A percentile compares a stretch with the other conserved stretches of the same genome.
Conservation (phyloP, 441 rosid species). For the Populus hybrid region DNA sequence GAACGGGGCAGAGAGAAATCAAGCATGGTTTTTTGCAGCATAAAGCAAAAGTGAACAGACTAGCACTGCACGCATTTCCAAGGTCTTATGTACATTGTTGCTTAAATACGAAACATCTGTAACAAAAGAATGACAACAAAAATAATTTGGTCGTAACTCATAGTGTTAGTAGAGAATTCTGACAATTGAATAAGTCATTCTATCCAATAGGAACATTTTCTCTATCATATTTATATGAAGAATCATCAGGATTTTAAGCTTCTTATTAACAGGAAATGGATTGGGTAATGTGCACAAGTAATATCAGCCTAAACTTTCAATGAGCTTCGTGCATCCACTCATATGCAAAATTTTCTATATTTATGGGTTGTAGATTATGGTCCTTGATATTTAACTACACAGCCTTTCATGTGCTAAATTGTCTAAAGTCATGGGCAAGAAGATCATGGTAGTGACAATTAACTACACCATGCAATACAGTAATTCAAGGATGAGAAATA, state of each 20-base stretch:
- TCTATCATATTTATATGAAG: neutral
- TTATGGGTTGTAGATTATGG: too few relatives aligned
- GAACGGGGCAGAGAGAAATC: neutral
- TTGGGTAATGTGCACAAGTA: too few relatives aligned
- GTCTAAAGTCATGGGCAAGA: neutral
- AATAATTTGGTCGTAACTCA: neutral
- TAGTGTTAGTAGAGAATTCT: neutral
- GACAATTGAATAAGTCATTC: neutral
- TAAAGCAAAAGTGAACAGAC: neutral
- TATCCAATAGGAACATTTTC: neutral
- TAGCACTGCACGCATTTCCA: neutral
- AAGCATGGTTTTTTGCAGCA: neutral
- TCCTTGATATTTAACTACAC: neutral
- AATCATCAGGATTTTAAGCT: neutral
- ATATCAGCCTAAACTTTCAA: too few relatives aligned
- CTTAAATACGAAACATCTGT: neutral
- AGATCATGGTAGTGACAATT: neutral
- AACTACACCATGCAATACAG: neutral
- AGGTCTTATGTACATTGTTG: neutral
- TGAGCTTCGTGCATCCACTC: too few relatives aligned
- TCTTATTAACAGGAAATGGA: neutral
- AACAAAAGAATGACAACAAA: neutral
- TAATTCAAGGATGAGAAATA: neutral
- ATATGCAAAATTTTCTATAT: too few relatives aligned
- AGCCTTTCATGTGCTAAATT: neutral